phyloP scores from a whole-genome alignment of 768 basidiomycete species.

The Leccinellum albellum region DNA sequence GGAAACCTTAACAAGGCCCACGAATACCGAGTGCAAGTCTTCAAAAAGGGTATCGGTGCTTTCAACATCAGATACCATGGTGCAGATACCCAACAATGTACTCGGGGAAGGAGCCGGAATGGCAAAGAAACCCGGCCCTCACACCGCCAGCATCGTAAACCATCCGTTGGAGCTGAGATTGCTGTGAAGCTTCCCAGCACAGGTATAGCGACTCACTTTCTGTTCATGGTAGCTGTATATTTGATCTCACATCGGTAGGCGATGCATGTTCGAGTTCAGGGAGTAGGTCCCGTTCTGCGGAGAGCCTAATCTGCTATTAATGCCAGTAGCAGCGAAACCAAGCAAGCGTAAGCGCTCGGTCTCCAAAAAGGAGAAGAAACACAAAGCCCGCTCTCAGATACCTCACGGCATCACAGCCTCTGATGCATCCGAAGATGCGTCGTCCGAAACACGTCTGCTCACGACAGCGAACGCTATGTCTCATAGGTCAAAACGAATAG shows the following conservation, averaged over 20 bases:
- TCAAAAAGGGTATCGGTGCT: constrained; percentile 4
- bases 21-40: neutral
- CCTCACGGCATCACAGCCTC: constrained; percentile 14
- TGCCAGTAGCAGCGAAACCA: neutral
- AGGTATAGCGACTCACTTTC: constrained; percentile 7
- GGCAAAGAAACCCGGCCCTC: neutral
- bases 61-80: constrained; percentile 1
- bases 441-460: neutral
- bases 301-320: neutral
- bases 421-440: constrained; percentile 23
- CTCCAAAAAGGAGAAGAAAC: constrained; percentile 15
- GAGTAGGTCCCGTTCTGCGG: neutral
- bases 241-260: constrained; percentile 2
- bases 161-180: neutral
- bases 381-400: constrained; percentile 22
- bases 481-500: constrained; percentile 12
- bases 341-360: neutral
- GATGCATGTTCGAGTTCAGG: neutral
- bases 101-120: neutral
- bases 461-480: neutral
- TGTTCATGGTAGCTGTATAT: too few relatives aligned
- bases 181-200: neutral
- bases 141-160: neutral
- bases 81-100: neutral
- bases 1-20: neutral